Base-by-base conservation (phyloP, 805 yeast genomes). In the Scheffersomyces coipomensis region DNA sequence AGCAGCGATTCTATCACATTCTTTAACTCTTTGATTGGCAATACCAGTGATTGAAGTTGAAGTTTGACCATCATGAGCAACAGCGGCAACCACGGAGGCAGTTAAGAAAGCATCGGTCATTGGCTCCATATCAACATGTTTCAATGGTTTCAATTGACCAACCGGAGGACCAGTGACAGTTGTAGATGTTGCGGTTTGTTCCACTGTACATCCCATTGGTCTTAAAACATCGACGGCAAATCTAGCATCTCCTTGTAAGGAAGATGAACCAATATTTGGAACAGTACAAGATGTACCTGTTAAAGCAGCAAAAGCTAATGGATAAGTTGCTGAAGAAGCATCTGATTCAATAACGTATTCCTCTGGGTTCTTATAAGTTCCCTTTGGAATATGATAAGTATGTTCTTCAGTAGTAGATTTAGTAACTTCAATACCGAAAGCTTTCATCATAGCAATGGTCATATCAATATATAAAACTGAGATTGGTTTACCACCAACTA, bases 31-130 rank as follows among this genome's bases (percentile, higher is more conserved):
- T 68, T 93, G 99, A 66, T 93, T 93, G 26, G 98, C 98, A 66
- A 93, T 93, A 47, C 99, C 99, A 25, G 85, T 81, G 53, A 93
- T 93, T 5, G 85, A 76, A 11, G 97, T 91, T 8, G 81, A 67
- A 34, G 65, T 62, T 35, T 66, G 68, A 22, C 51, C 54, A 31
- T 64, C 70, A 17, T 45, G 46, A 3, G 97, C 96, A 30, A 86
- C 76, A n/a, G 99, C 97, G 24, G 98, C 99, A 15, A 89, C 95
- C 10, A 93, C 97, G 38, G 95, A 79, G 0, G 99, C 99, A 12
- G 99, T 93, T 54, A 93, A 71, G 60, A 93, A 93, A 0, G 99
- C 99, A 64, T 93, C 99, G 0, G 99, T 93, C 99, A 93, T 93
- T 39, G 99, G 98, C 66, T 93, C 99, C 99, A 93, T 93, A 59